These are phyloP conservation scores for Vairimorpha necatrix DNA, from an alignment of 371 early-diverging fungal species.

Conservation along the genomic window DNA sequence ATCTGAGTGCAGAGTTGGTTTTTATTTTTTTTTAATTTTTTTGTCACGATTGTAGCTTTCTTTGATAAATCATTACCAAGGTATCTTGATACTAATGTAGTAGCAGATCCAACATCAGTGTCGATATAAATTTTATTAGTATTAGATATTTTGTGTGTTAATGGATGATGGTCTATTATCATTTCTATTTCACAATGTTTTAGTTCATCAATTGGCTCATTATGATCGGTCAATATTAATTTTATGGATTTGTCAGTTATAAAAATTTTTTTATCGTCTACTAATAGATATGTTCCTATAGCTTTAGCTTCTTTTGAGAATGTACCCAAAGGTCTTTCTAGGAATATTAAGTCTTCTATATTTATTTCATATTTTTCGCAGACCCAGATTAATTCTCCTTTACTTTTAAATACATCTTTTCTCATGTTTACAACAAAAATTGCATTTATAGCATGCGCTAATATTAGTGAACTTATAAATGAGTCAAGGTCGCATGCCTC, in stretches of 20 bases:
- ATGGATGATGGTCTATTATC: slow-evolving; percentile 57
- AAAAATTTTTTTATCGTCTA: background rate
- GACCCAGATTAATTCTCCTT: slow-evolving; percentile 59
- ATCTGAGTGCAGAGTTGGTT: slow-evolving; percentile 24
- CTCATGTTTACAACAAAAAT: slow-evolving; percentile 62
- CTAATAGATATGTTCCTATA: slow-evolving; percentile 37
- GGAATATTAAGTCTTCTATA: slow-evolving; percentile 59
- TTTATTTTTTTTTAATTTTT: background rate
- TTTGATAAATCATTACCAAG: slow-evolving; percentile 46
- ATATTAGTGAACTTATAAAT: slow-evolving; percentile 61
- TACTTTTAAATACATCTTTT: slow-evolving; percentile 57
- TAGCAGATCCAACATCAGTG: slow-evolving; percentile 49
- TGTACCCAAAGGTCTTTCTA: slow-evolving; percentile 45
- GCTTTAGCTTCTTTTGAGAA: slow-evolving; percentile 35
- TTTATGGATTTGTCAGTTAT: slow-evolving; percentile 43
- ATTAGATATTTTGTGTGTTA: background rate
- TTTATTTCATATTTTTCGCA: slow-evolving; percentile 43
- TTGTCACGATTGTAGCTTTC: slow-evolving; percentile 3
- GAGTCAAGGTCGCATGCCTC: slow-evolving; percentile 64
- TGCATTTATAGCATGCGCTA: slow-evolving; percentile 49
- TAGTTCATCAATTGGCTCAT: slow-evolving; percentile 50
- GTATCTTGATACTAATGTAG: slow-evolving; percentile 57
- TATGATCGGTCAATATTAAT: slow-evolving; percentile 52
- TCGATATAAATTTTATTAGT: slow-evolving; percentile 54
- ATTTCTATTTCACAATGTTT: slow-evolving; percentile 32